Percentiles rank a stretch among this genome's conserved stretches.
These are phyloP conservation scores for Gastrodia elata DNA, from an alignment of 106 monocot species.

Conservation along the genomic window DNA sequence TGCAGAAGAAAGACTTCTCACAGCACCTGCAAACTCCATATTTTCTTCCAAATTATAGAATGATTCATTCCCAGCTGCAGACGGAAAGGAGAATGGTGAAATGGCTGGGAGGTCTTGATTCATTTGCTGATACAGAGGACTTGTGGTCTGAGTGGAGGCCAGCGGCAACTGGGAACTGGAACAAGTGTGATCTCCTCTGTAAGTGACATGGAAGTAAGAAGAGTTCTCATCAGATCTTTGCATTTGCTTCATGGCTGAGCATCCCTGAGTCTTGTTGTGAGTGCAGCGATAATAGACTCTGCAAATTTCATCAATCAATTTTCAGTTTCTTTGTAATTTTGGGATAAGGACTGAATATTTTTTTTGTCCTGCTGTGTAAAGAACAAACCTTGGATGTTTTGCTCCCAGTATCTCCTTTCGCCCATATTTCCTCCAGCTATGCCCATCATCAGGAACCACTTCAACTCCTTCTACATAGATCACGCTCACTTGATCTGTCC, in stretches of 20 bases:
- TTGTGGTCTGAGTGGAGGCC: too few species aligned
- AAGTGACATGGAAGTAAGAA: constrained; percentile 24
- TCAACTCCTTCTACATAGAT: background rate
- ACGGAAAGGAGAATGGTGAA: too few species aligned
- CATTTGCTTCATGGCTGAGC: constrained; percentile 46
- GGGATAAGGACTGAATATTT: background rate
- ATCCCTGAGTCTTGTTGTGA: constrained; percentile 25
- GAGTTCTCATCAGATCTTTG: constrained; percentile 30
- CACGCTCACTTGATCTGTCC: constrained; percentile 1
- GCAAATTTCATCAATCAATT: background rate
- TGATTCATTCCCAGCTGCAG: too few species aligned
- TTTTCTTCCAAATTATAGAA: too few species aligned
- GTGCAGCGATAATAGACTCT: constrained; percentile 39
- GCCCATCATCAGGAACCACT: constrained; percentile 27
- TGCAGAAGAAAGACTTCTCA: too few species aligned
- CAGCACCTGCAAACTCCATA: too few species aligned
- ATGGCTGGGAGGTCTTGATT: too few species aligned
- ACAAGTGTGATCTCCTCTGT: constrained; percentile 29
- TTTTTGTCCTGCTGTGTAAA: background rate
- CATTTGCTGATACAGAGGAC: too few species aligned
- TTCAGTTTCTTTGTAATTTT: background rate
- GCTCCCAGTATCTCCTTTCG: constrained; percentile 51
- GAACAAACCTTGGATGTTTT: constrained; percentile 41
- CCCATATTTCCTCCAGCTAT: constrained; percentile 63
- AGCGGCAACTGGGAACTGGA: too few species aligned